Conservation (phyloP, 371 early-diverging fungal species). For the Sporodiniella umbellata region DNA sequence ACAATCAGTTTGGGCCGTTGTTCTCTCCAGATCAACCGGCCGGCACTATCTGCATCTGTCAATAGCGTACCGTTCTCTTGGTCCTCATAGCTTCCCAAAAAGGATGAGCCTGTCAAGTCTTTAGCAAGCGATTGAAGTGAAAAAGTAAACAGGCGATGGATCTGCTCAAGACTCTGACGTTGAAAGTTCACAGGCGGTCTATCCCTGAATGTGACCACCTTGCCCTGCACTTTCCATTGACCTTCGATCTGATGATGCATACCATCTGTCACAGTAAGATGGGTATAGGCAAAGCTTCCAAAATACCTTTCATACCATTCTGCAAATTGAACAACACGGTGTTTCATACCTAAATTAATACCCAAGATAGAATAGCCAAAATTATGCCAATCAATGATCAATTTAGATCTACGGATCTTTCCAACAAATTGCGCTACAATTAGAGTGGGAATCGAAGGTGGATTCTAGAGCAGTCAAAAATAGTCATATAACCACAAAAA, state of each 20-base stretch:
- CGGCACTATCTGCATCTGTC: constrained; percentile 29
- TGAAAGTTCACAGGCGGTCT: constrained; percentile 68
- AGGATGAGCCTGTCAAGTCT: constrained; percentile 3
- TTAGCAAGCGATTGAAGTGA: constrained; percentile 6
- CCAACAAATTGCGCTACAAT: constrained; percentile 66
- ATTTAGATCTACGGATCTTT: constrained; percentile 54
- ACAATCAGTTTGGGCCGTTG: constrained; percentile 74
- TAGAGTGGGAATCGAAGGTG: constrained; percentile 93
- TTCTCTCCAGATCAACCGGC: constrained; percentile 31
- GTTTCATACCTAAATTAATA: constrained; percentile 60
- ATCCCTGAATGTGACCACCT: constrained; percentile 68
- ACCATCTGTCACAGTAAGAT: constrained; percentile 85
- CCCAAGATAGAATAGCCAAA: constrained; percentile 89
- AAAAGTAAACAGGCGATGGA: constrained; percentile 36
- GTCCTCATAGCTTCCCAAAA: constrained; percentile 12
- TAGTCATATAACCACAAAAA: too few species aligned
- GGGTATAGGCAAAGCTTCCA: constrained; percentile 73
- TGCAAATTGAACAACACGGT: constrained; percentile 57
- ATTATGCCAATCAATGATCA: constrained; percentile 98
- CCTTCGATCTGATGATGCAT: constrained; percentile 72
- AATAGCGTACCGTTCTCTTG: constrained; percentile 34
- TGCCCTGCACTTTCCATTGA: constrained; percentile 62
- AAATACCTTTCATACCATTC: constrained; percentile 73
- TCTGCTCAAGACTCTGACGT: constrained; percentile 51
- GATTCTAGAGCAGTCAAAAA: too few species aligned